Conservation (phyloP, 2,329 filamentous ascomycete species). For the Fusarium avenaceum region DNA sequence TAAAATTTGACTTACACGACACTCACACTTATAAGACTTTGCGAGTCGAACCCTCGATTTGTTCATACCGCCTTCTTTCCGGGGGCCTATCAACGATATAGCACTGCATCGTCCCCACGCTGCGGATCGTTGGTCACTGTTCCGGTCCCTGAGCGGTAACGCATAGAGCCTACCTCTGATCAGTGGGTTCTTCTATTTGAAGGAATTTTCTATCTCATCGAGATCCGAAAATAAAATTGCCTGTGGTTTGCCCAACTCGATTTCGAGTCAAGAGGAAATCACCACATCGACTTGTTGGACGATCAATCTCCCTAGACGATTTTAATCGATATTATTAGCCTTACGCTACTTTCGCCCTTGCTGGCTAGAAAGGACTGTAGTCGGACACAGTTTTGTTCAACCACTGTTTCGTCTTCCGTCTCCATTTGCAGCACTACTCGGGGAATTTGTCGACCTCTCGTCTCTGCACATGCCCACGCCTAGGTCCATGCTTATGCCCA, state of each 20-base stretch:
- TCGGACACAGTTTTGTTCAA: conserved; percentile 24
- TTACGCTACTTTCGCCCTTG: conserved; percentile 21
- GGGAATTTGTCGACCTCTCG: conserved; percentile 48
- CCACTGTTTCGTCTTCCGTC: conserved; percentile 17
- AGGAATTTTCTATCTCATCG: conserved; percentile 43
- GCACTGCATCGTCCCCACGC: conserved; percentile 47
- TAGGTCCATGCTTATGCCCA: conserved; percentile 49
- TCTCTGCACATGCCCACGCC: conserved; percentile 46
- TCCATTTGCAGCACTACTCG: conserved; percentile 37
- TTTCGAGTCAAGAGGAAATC: conserved; percentile 36
- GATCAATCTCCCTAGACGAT: conserved; percentile 14
- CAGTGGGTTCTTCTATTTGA: conserved; percentile 37
- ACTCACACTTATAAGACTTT: conserved; percentile 32
- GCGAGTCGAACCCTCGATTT: conserved; percentile 36
- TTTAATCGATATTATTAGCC: conserved; percentile 12
- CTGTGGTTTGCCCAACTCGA: conserved; percentile 26
- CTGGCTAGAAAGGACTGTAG: conserved; percentile 7
- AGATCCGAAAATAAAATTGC: conserved; percentile 36
- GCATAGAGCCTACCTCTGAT: conserved; percentile 40
- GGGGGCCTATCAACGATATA: conserved; percentile 39
- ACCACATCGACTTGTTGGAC: conserved; percentile 16
- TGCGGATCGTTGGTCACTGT: conserved; percentile 43
- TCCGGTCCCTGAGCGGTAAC: conserved; percentile 47
- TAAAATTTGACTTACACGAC: conserved; percentile 46
- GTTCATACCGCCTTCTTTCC: conserved; percentile 40